Evolutionary conservation across 345 rosid genomes (phyloP), one percentile per base, ranked within the genome.

Genomic region (Streptanthus diversifolius): DNA sequence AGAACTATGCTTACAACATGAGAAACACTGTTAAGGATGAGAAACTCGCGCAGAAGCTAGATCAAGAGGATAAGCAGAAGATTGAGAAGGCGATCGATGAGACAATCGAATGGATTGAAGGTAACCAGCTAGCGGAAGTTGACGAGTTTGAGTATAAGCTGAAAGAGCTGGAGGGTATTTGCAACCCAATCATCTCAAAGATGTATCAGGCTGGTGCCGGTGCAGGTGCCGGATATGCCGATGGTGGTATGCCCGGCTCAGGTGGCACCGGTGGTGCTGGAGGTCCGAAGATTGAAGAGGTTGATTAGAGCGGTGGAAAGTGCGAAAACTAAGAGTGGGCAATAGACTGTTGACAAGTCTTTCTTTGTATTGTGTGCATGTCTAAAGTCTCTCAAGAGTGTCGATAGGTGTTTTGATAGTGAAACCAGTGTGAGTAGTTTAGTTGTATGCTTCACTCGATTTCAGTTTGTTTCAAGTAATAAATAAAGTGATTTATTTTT

Each of bases 211-310:
- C 61, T 14, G 79, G 70, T 24, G 78, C 61, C 14, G 66, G 49
- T 15, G 57, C 66, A 0, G 82, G 79, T 22, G 68, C 21, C 21
- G 53, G 54, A 48, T 25, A 10, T 56, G 62, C 71, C 7, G 17
- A 10, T 1, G 70, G 59, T 11, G 74, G 78, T 61, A 62, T 67
- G 77, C 55, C 73, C 0, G 66, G 55, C 30, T 49, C 55, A 22
- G 30, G 30, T 49, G 55, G 55, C 3, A 66, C 75, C 0, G 66
- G 71, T 3, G 35, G 70, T 18, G 77, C 75, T 36, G 77, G 83
- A 49, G 82, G 87, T 36, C 87, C 85, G 0, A 82, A 82, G 83
- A 80, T 84, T 13, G 87, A 84, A 67, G 87, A 84, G 48, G 85
- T 84, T 27, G 87, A 82, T 24, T 83, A 64, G 41, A 59, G 39